Evolutionary conservation across 2,329 filamentous ascomycete genomes (phyloP), one percentile per base, ranked within the genome.

Genomic region (Fusarium floridanum): DNA sequence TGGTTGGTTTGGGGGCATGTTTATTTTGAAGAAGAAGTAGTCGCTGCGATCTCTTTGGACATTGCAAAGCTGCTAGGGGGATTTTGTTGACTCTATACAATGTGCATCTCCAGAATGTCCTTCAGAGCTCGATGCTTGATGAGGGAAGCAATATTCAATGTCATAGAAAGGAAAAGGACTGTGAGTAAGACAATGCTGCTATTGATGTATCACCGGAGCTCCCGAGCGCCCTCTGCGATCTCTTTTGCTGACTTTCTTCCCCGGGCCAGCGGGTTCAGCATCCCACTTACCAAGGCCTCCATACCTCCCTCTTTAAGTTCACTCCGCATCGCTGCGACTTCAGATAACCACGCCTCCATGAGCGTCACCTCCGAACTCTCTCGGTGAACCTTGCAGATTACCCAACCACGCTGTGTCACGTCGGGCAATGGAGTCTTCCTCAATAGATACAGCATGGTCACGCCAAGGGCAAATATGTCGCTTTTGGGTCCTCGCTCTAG

Each of bases 1-100:
- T 80, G 88, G 86, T 1, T 91, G 88, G 88, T 17, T 69, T 68
- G 83, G 83, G 0, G 80, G 72, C 0, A 87, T 85, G 82, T 90
- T 90, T 80, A 72, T 79, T 5, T 41, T 76, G 41, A 72, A 66
- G 0, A 36, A 63, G 2, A 57, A 60, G 17, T 55, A 29, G 11
- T 50, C 4, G 1, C 6, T 29, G 24, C 27, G n/a, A n/a, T 55
- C 10, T 9, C 27, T 2, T 53, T 32, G 3, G 17, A 32, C 5
- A 9, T 29, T 8, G 3, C 17, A 14, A 55, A 32, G 10, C 11
- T 32, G 24, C 5, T 8, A 5, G 7, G 14, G 9, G 32, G 27
- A 34, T 32, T 11, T 2, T 14, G 4, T 20, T 20, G 27, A 16
- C 1, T 55, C 27, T 34, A 2, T 8, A 2, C 1, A 5, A 34